phyloP scores from a whole-genome alignment of 345 rosid genomes.

The Cochlearia excelsa region DNA sequence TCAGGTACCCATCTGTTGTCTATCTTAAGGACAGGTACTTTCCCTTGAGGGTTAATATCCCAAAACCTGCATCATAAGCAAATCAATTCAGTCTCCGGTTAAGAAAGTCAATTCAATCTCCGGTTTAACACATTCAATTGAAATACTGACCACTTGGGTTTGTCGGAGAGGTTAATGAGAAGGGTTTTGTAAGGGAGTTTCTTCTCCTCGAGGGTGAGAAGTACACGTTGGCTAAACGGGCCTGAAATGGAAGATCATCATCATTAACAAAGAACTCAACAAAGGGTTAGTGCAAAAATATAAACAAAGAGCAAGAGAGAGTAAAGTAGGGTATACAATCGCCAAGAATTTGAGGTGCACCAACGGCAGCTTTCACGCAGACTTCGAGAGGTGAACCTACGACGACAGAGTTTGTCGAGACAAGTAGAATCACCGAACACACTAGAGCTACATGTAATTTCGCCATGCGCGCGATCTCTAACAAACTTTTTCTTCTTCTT shows the following conservation, averaged over 20 bases:
- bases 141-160: slow-evolving; percentile 71
- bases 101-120: slow-evolving; percentile 8
- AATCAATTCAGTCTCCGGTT: background rate
- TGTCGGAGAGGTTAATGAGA: slow-evolving; percentile 57
- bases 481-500: too few species aligned
- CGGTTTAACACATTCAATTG: background rate
- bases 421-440: too few species aligned
- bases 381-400: slow-evolving; percentile 46
- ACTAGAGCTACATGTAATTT: too few species aligned
- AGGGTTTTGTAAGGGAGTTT: slow-evolving; percentile 51
- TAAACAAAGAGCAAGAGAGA: slow-evolving; percentile 5
- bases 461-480: too few species aligned
- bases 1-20: slow-evolving; percentile 85
- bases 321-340: slow-evolving; percentile 50
- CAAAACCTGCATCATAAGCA: slow-evolving; percentile 50
- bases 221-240: slow-evolving; percentile 66
- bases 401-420: too few species aligned
- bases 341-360: slow-evolving; percentile 65
- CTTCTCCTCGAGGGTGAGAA: slow-evolving; percentile 90
- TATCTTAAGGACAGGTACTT: slow-evolving; percentile 70
- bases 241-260: slow-evolving; percentile 40
- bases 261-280: background rate
- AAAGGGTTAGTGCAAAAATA: slow-evolving; percentile 1
- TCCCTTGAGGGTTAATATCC: slow-evolving; percentile 78
- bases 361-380: slow-evolving; percentile 79